phyloP scores from a whole-genome alignment of 352 stramenopile genomes.

The Thraustochytrium sp. region DNA sequence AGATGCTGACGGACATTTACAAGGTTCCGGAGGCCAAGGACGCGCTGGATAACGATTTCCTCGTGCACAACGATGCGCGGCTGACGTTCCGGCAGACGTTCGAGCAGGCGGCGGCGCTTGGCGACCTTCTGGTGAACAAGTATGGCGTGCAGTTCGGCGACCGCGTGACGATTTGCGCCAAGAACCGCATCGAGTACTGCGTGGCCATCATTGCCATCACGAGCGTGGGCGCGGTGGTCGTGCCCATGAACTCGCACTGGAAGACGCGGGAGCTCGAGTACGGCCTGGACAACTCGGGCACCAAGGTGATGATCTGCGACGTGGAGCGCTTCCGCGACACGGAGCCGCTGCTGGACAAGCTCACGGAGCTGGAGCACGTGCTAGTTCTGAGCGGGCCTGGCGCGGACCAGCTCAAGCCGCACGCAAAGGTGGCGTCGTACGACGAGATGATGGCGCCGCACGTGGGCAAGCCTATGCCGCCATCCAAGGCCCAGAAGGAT shows the following conservation, averaged over 20 bases:
- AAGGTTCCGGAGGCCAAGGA: background rate
- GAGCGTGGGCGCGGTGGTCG: background rate
- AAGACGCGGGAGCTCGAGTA: background rate
- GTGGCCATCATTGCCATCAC: background rate
- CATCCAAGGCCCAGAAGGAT: background rate
- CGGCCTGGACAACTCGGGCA: no score
- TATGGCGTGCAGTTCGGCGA: background rate
- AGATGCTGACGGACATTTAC: background rate
- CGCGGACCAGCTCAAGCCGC: background rate
- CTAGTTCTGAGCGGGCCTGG: background rate
- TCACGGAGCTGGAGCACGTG: background rate
- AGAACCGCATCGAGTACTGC: background rate
- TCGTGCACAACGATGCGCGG: slow-evolving; percentile 2
- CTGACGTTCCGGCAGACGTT: background rate
- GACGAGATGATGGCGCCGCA: background rate
- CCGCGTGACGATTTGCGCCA: background rate
- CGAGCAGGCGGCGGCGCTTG: background rate
- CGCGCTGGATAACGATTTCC: background rate
- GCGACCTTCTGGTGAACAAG: background rate
- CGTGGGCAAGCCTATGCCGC: background rate
- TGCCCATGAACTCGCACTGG: slow-evolving; percentile 14
- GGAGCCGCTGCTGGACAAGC: background rate
- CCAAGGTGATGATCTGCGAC: background rate
- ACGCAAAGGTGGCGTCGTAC: no score
- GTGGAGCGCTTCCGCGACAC: background rate